These are phyloP conservation scores for Cornus suecica DNA, from an alignment of 148 eudicot genomes.

Conservation along the genomic window DNA sequence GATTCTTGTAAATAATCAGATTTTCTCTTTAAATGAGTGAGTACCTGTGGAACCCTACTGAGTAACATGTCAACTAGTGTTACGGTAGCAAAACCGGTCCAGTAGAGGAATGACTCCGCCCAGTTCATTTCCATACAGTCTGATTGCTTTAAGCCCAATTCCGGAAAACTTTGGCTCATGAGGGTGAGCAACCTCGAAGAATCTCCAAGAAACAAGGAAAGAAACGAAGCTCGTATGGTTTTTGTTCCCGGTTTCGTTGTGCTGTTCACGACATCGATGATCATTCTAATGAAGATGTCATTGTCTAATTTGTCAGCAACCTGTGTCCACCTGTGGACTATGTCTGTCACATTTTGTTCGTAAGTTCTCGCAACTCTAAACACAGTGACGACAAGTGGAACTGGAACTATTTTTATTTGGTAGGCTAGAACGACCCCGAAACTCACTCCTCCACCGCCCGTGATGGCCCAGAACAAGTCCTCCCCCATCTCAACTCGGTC, in stretches of 20 bases:
- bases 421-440: conserved; percentile 33
- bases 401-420: conserved; percentile 34
- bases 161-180: conserved; percentile 31
- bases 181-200: conserved; percentile 15
- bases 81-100: conserved; percentile 17
- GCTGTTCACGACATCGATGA: conserved; percentile 7
- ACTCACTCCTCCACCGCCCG: conserved; percentile 38
- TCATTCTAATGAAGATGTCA: conserved; percentile 20
- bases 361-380: conserved; percentile 20
- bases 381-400: conserved; percentile 35
- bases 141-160: conserved; percentile 22
- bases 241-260: not conserved
- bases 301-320: conserved; percentile 17
- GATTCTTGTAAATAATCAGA: conserved; percentile 32
- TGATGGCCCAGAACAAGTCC: conserved; percentile 42
- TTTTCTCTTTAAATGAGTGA: conserved; percentile 17
- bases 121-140: conserved; percentile 43
- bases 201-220: conserved; percentile 32
- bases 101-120: conserved; percentile 29
- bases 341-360: conserved; percentile 18
- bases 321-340: conserved; percentile 21
- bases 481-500: conserved; percentile 6
- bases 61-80: conserved; percentile 20
- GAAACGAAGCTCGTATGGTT: conserved; percentile 15
- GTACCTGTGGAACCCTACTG: conserved; percentile 13